phyloP scores from a whole-genome alignment of 352 stramenopile species.

The Peronosclerospora sorghi region DNA sequence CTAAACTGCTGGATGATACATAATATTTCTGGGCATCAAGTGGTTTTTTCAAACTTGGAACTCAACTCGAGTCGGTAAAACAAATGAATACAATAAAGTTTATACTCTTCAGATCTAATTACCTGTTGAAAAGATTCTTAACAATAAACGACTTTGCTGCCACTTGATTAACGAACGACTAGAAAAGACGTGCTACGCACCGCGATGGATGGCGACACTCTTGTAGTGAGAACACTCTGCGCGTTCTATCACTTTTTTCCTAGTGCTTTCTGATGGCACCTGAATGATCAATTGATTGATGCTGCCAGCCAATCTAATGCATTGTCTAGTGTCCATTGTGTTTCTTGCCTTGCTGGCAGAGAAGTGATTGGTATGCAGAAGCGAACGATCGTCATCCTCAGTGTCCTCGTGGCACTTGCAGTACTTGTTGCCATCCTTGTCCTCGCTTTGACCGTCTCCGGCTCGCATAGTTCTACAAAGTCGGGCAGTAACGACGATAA shows the following conservation, averaged over 20 bases:
- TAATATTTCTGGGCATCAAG: no score
- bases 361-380: constrained; percentile 12
- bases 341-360: constrained; percentile 4
- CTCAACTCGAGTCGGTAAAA: no score
- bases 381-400: constrained; percentile 24
- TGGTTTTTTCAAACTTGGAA: no score
- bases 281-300: constrained; percentile 7
- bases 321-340: constrained; percentile 2
- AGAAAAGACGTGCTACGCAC: no score
- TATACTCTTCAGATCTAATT: no score
- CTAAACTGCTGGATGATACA: no score
- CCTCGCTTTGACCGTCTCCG: constrained; percentile 31
- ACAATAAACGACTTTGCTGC: no score
- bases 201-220: no score
- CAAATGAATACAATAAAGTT: no score
- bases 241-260: not conserved
- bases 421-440: constrained; percentile 31
- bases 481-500: constrained; percentile 6
- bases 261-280: not conserved
- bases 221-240: no score
- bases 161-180: no score
- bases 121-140: no score
- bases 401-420: constrained; percentile 24
- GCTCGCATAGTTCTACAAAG: constrained; percentile 12
- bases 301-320: not conserved